These are phyloP conservation scores for Durio zibethinus DNA, from an alignment of 345 rosid genomes.

Conservation along the genomic window DNA sequence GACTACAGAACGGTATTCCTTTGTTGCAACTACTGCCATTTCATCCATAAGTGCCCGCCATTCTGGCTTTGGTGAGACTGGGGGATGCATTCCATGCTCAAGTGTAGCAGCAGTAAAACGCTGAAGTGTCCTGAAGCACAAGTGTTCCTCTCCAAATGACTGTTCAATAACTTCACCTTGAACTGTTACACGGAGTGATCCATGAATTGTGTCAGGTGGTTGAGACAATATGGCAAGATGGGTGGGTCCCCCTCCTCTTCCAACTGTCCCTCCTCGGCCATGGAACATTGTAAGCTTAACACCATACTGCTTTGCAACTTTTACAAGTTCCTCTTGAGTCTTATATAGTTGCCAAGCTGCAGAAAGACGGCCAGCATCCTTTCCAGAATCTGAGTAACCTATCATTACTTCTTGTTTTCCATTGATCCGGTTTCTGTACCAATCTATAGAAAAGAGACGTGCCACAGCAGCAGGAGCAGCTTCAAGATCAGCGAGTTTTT, in stretches of 20 bases:
- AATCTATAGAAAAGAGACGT: slow-evolving; percentile 89
- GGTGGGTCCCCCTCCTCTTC: slow-evolving; percentile 97
- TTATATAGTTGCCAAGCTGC: slow-evolving; percentile 96
- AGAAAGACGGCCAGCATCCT: slow-evolving; percentile 93
- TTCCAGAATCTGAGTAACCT: slow-evolving; percentile 96
- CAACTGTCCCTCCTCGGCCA: slow-evolving; percentile 97
- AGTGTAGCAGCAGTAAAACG: slow-evolving; percentile 96
- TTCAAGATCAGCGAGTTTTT: slow-evolving; percentile 91
- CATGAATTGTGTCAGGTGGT: slow-evolving; percentile 93
- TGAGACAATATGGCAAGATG: slow-evolving; percentile 98
- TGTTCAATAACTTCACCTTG: slow-evolving; percentile 97
- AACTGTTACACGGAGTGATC: slow-evolving; percentile 88
- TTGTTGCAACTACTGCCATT: slow-evolving; percentile 81
- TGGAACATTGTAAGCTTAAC: slow-evolving; percentile 95
- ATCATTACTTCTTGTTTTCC: slow-evolving; percentile 99
- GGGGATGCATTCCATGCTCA: slow-evolving; percentile 95
- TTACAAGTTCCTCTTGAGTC: slow-evolving; percentile 89
- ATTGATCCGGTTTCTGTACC: slow-evolving; percentile 80
- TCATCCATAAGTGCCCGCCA: slow-evolving; percentile 97
- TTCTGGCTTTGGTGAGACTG: slow-evolving; percentile 91
- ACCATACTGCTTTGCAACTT: slow-evolving; percentile 80
- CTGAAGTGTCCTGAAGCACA: slow-evolving; percentile 91
- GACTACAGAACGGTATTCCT: slow-evolving; percentile 84
- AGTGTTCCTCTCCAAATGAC: slow-evolving; percentile 89
- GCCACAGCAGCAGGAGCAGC: slow-evolving; percentile 91